A percentile compares a stretch with the other conserved stretches of the same genome.
Evolutionary conservation across 2,329 filamentous ascomycete species (phyloP).

Genomic region (Talaromyces sp.): DNA sequence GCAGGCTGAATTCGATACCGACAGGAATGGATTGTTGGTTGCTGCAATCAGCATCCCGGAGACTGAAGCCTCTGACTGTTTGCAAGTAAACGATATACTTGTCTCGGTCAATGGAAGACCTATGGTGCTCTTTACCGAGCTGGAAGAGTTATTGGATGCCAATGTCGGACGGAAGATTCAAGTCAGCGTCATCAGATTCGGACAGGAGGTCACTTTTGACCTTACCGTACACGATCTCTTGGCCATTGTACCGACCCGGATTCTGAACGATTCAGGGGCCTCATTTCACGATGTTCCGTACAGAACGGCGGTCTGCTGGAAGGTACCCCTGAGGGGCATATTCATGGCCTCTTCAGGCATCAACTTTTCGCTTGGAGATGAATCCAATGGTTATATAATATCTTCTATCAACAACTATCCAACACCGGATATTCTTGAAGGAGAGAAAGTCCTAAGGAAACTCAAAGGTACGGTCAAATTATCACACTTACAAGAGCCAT

Average conservation of each 20-base stretch:
- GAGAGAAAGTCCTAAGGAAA: conserved; percentile 11
- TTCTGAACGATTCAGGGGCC: conserved; percentile 9
- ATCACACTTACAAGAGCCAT: neutral
- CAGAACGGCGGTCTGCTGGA: conserved; percentile 15
- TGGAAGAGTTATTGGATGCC: conserved; percentile 8
- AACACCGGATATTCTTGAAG: conserved; percentile 9
- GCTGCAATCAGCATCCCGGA: conserved; percentile 9
- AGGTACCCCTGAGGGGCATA: conserved; percentile 12
- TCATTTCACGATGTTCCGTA: conserved; percentile 15
- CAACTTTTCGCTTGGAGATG: conserved; percentile 6
- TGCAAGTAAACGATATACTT: conserved; percentile 15
- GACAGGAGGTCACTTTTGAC: conserved; percentile 3
- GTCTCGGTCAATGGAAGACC: conserved; percentile 4
- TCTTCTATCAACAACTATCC: conserved; percentile 8
- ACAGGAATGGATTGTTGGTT: conserved; percentile 14
- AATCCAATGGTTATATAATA: conserved; percentile 2
- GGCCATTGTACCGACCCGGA: conserved; percentile 7
- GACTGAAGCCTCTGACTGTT: conserved; percentile 9
- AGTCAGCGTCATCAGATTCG: conserved; percentile 9
- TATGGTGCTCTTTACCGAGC: conserved; percentile 6
- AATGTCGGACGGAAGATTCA: conserved; percentile 6
- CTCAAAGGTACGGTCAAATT: conserved; percentile 6
- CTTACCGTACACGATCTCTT: conserved; percentile 12
- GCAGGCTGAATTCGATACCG: conserved; percentile 9
- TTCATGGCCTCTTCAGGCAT: neutral